Evolutionary conservation across 192 early-diverging fungal genomes (phyloP).

Genomic region (Podila clonocystis): DNA sequence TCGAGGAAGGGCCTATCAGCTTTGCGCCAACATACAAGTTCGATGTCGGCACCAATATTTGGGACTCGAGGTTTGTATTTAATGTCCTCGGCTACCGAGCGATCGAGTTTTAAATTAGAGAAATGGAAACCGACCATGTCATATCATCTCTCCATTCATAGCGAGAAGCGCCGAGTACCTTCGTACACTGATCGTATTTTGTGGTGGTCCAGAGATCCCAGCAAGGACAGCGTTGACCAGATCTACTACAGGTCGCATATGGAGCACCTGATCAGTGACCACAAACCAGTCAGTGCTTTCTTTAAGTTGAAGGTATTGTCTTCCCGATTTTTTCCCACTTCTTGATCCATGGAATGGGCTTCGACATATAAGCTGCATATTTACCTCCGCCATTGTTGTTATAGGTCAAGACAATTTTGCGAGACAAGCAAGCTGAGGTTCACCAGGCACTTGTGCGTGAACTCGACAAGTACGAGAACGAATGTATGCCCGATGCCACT

Average conservation of each 20-base stretch:
- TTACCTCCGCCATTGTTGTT: not conserved
- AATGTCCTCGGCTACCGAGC: too few relatives aligned
- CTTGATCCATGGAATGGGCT: not conserved
- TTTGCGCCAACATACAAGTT: conserved; percentile 97
- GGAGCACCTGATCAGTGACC: conserved; percentile 82
- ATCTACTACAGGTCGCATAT: conserved; percentile 67
- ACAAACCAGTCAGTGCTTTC: conserved; percentile 88
- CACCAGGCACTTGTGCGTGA: conserved; percentile 73
- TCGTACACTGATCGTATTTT: conserved; percentile 96
- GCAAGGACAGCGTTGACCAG: conserved; percentile 55
- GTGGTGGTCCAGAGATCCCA: conserved; percentile 73
- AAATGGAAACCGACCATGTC: too few relatives aligned
- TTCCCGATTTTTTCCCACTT: not conserved
- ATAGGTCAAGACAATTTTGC: conserved; percentile 69
- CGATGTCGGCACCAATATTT: conserved; percentile 81
- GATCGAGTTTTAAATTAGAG: not conserved
- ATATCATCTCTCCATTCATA: conserved; percentile 13
- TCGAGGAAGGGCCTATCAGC: conserved; percentile 78
- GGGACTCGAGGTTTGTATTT: conserved; percentile 75
- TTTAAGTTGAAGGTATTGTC: conserved; percentile 67
- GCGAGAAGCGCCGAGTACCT: conserved; percentile 84
- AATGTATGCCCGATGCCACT: conserved; percentile 73
- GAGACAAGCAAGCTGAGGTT: conserved; percentile 62
- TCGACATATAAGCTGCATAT: not conserved
- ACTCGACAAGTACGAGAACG: conserved; percentile 85